Percentiles rank a stretch among this genome's conserved stretches.
Evolutionary conservation across 495 filamentous ascomycete species (phyloP).

Genomic region (Baudoinia panamericana): DNA sequence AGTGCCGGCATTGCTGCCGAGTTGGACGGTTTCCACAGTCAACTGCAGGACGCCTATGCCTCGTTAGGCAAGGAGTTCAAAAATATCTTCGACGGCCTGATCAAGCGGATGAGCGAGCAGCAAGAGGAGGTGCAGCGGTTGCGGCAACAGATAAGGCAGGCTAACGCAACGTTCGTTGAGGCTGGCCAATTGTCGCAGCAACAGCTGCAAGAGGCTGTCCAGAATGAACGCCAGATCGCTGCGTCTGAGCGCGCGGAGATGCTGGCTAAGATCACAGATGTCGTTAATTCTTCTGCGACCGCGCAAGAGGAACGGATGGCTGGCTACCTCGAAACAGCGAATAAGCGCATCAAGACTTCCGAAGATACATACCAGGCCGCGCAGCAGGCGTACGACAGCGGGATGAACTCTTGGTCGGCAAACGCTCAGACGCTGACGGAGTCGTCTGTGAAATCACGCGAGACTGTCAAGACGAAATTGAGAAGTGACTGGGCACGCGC

Average conservation of each 20-base stretch:
- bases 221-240: conserved; percentile 61
- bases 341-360: conserved; percentile 18
- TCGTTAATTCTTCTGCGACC: conserved; percentile 64
- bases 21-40: conserved; percentile 63
- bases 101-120: conserved; percentile 61
- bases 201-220: conserved; percentile 56
- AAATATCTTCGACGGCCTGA: conserved; percentile 63
- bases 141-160: conserved; percentile 51
- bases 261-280: conserved; percentile 56
- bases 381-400: conserved; percentile 55
- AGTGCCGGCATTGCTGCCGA: conserved; percentile 84
- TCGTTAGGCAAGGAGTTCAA: conserved; percentile 85
- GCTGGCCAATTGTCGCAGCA: conserved; percentile 51
- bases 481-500: conserved; percentile 79
- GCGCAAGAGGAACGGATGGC: conserved; percentile 58
- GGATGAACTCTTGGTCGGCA: conserved; percentile 62
- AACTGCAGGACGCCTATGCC: conserved; percentile 76
- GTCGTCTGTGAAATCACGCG: conserved; percentile 55
- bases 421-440: conserved; percentile 57
- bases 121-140: conserved; percentile 62
- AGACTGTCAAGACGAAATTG: conserved; percentile 64
- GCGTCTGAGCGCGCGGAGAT: conserved; percentile 61
- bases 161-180: conserved; percentile 50
- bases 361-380: conserved; percentile 8
- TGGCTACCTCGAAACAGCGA: conserved; percentile 30